A percentile compares a stretch with the other conserved stretches of the same genome.
Evolutionary conservation across 2,329 filamentous ascomycete genomes (phyloP).

Genomic region (Penicillium capsulatum): DNA sequence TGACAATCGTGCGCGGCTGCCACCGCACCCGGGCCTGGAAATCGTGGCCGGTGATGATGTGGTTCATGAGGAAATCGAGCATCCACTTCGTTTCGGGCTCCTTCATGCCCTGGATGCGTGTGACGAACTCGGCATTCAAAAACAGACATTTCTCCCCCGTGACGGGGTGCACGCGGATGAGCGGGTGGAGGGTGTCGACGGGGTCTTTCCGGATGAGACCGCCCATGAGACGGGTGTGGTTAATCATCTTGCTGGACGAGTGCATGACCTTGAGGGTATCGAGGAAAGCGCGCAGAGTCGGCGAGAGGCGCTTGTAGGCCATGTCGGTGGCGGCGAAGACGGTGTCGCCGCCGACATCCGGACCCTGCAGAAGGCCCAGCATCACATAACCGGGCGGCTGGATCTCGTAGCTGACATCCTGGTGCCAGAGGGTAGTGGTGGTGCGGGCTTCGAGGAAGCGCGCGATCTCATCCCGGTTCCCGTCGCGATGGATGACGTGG

Average conservation of each 20-base stretch:
- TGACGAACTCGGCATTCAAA: slow-evolving; percentile 49
- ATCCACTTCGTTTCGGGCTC: slow-evolving; percentile 45
- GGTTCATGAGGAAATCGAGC: slow-evolving; percentile 48
- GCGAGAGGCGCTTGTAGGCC: slow-evolving; percentile 48
- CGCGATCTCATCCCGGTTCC: slow-evolving; percentile 42
- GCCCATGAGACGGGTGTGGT: slow-evolving; percentile 40
- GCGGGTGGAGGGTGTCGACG: slow-evolving; percentile 44
- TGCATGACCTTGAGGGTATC: slow-evolving; percentile 38
- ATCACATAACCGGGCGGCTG: slow-evolving; percentile 48
- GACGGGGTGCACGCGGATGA: slow-evolving; percentile 48
- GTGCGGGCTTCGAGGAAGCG: slow-evolving; percentile 43
- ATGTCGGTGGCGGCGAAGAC: slow-evolving; percentile 45
- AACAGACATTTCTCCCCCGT: slow-evolving; percentile 49
- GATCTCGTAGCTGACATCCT: slow-evolving; percentile 49
- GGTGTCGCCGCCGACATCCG: slow-evolving; percentile 49
- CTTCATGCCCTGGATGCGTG: slow-evolving; percentile 47
- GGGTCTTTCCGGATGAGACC: slow-evolving; percentile 44
- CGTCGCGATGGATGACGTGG: slow-evolving; percentile 46
- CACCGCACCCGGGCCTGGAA: slow-evolving; percentile 48
- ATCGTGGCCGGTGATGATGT: slow-evolving; percentile 46
- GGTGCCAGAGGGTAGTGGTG: slow-evolving; percentile 49
- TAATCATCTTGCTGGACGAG: slow-evolving; percentile 45
- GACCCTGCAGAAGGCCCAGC: slow-evolving; percentile 48
- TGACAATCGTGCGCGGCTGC: slow-evolving; percentile 49
- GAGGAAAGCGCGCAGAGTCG: slow-evolving; percentile 46